Evolutionary conservation across 495 filamentous ascomycete species (phyloP).

Genomic region (Margaritispora aquatica): DNA sequence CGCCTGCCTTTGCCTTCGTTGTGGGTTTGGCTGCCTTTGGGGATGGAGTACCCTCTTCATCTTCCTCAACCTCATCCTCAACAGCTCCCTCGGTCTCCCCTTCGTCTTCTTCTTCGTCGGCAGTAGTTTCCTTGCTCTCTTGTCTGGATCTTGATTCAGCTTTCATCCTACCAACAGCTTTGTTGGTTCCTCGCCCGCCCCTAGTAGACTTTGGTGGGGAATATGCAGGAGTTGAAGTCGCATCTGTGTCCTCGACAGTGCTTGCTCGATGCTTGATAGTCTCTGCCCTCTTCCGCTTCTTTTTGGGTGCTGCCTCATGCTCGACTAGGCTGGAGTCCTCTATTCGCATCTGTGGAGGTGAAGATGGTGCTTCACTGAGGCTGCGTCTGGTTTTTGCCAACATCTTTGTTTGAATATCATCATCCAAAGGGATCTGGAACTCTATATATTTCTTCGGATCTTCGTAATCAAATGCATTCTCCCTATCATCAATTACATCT

Average conservation of each 20-base stretch:
- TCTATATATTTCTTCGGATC: slow-evolving; percentile 51
- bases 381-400: slow-evolving; percentile 54
- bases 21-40: slow-evolving; percentile 15
- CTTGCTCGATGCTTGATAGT: slow-evolving; percentile 35
- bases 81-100: slow-evolving; percentile 21
- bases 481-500: slow-evolving; percentile 81
- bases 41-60: slow-evolving; percentile 15
- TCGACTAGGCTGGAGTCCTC: slow-evolving; percentile 22
- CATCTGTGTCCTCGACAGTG: slow-evolving; percentile 51
- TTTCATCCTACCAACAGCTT: slow-evolving; percentile 11
- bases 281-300: slow-evolving; percentile 47
- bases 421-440: slow-evolving; percentile 67
- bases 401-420: slow-evolving; percentile 69
- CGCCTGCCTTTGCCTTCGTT: slow-evolving; percentile 12
- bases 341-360: slow-evolving; percentile 24
- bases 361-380: slow-evolving; percentile 25
- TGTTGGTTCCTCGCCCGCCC: slow-evolving; percentile 12
- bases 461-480: slow-evolving; percentile 55
- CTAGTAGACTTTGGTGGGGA: slow-evolving; percentile 15
- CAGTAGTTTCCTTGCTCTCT: slow-evolving; percentile 23
- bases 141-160: slow-evolving; percentile 20
- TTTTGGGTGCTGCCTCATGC: slow-evolving; percentile 37
- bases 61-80: slow-evolving; percentile 19
- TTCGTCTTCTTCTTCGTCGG: slow-evolving; percentile 20
- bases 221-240: slow-evolving; percentile 22